phyloP scores from a whole-genome alignment of 23 red algal genomes.

The Gracilaria gracilis region DNA sequence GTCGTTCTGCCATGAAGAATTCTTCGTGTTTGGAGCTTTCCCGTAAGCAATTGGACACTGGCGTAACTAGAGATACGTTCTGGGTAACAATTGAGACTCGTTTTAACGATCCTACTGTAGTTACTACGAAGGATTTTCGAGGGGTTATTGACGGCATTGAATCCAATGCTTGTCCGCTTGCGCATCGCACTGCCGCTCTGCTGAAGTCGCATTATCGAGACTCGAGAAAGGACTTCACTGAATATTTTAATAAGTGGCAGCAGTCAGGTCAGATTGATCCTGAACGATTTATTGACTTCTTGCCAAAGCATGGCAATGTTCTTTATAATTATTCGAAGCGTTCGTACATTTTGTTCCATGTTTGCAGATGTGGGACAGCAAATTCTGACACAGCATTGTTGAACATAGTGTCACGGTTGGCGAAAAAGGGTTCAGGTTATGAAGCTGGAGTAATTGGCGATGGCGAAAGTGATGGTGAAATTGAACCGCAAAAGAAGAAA shows the following conservation, averaged over 20 bases:
- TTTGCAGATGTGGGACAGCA: too few species aligned
- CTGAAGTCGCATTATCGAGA: neutral
- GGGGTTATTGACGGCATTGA: neutral
- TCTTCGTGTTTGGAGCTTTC: neutral
- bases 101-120: neutral
- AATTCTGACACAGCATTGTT: too few species aligned
- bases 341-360: too few species aligned
- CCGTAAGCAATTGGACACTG: neutral
- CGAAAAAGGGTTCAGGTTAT: too few species aligned
- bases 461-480: too few species aligned
- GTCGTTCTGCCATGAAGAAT: neutral
- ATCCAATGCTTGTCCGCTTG: neutral
- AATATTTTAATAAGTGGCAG: neutral
- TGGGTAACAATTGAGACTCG: neutral
- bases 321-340: too few species aligned
- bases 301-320: too few species aligned
- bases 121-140: neutral
- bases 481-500: too few species aligned
- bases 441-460: too few species aligned
- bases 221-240: neutral
- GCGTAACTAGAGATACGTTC: neutral
- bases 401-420: too few species aligned
- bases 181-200: neutral
- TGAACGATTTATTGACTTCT: too few species aligned
- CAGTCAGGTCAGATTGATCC: neutral